Evolutionary conservation across 2,329 filamentous ascomycete species (phyloP).

Genomic region (Fusarium succisae): DNA sequence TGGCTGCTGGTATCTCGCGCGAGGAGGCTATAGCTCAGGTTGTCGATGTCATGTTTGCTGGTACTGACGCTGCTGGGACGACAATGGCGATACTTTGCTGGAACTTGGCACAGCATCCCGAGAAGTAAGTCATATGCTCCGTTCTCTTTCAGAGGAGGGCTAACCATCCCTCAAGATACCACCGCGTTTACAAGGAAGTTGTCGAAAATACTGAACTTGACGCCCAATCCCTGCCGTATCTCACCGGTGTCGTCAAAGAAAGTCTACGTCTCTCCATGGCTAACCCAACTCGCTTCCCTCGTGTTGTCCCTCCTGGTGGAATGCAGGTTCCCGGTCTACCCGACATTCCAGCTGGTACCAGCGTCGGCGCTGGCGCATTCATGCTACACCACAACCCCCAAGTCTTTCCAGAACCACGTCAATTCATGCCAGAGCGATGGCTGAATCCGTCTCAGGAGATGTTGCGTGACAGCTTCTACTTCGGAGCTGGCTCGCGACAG

Average conservation of each 20-base stretch:
- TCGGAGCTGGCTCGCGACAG: not conserved
- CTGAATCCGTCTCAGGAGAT: not conserved
- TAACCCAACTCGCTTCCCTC: not conserved
- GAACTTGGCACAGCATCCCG: not conserved
- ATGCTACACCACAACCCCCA: not conserved
- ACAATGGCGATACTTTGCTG: not conserved
- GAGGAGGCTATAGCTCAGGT: not conserved
- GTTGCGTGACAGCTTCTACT: not conserved
- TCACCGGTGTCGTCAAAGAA: not conserved
- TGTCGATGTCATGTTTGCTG: not conserved
- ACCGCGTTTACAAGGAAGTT: not conserved
- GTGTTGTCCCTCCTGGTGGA: not conserved
- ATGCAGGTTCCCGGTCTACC: not conserved
- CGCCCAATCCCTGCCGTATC: not conserved
- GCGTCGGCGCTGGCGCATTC: not conserved
- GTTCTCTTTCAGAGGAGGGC: rapidly evolving
- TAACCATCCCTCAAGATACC: not conserved
- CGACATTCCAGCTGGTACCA: not conserved
- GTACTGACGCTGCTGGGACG: not conserved
- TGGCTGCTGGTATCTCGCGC: not conserved
- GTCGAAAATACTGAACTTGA: not conserved
- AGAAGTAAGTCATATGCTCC: not conserved
- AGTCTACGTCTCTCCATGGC: not conserved
- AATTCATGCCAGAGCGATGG: not conserved
- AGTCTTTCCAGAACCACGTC: not conserved